Conservation (phyloP, 2,329 filamentous ascomycete species). For the Atkinsonella texensis region DNA sequence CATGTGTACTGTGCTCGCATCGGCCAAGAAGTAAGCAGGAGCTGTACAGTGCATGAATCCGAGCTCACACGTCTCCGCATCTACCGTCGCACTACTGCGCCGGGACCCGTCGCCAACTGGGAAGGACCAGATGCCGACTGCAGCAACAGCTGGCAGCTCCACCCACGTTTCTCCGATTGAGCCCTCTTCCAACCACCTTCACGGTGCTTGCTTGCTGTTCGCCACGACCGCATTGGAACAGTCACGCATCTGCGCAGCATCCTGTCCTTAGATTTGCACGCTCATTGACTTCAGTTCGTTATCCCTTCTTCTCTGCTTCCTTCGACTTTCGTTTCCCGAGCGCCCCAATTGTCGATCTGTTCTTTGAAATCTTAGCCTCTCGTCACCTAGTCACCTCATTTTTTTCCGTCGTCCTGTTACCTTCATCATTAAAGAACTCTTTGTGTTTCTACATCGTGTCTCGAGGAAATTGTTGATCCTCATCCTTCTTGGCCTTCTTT, state of each 20-base stretch:
- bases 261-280: constrained; percentile 13
- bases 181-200: constrained; percentile 6
- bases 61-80: constrained; percentile 4
- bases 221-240: neutral
- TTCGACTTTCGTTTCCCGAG: constrained; percentile 8
- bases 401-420: constrained; percentile 6
- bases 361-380: neutral
- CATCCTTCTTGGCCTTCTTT: constrained; percentile 17
- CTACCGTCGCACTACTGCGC: neutral
- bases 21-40: neutral
- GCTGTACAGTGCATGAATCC: neutral
- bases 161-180: constrained; percentile 6
- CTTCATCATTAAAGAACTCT: constrained; percentile 7
- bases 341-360: constrained; percentile 7
- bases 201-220: constrained; percentile 6
- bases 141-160: constrained; percentile 6
- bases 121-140: neutral
- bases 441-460: constrained; percentile 7
- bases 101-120: neutral
- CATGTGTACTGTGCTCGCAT: neutral
- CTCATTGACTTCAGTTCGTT: constrained; percentile 24
- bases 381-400: constrained; percentile 1
- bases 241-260: constrained; percentile 13
- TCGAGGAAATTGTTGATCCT: constrained; percentile 11
- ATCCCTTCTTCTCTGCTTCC: constrained; percentile 7